Evolutionary conservation across 2,329 filamentous ascomycete species (phyloP).

Genomic region (Epichloe sylvatica): DNA sequence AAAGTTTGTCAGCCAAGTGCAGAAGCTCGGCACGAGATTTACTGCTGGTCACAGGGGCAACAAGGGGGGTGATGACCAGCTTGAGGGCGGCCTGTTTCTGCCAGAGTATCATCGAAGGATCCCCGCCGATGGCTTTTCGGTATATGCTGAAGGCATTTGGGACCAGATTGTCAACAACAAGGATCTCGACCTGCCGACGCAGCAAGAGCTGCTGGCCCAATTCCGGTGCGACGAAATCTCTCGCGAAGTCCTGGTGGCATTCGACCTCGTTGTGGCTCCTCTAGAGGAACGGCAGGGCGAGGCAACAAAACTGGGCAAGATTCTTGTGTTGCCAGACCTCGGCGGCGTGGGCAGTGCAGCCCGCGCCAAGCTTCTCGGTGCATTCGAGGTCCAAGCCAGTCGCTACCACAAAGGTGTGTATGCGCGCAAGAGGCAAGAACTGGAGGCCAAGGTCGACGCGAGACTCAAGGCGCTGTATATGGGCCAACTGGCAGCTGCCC

Average conservation of each 20-base stretch:
- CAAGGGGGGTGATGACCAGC: constrained; percentile 57
- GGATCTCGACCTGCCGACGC: constrained; percentile 87
- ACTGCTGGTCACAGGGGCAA: constrained; percentile 62
- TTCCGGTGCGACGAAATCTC: constrained; percentile 97
- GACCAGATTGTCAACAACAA: constrained; percentile 99
- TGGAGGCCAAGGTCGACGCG: constrained; percentile 77
- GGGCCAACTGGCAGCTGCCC: constrained; percentile 74
- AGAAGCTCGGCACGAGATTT: constrained; percentile 69
- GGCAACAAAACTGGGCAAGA: constrained; percentile 55
- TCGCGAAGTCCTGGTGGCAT: constrained; percentile 69
- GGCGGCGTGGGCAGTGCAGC: constrained; percentile 60
- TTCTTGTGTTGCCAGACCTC: constrained; percentile 58
- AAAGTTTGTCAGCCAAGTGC: constrained; percentile 70
- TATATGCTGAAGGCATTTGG: constrained; percentile 91
- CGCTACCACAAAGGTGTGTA: constrained; percentile 96
- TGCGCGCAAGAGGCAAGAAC: constrained; percentile 66
- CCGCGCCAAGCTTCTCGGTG: constrained; percentile 57
- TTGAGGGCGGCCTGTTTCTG: constrained; percentile 70
- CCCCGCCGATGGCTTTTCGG: constrained; percentile 88
- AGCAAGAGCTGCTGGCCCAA: constrained; percentile 91
- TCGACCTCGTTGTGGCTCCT: constrained; percentile 68
- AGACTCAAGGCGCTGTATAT: constrained; percentile 78
- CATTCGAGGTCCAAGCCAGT: constrained; percentile 83
- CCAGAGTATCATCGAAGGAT: constrained; percentile 93
- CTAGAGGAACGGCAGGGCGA: constrained; percentile 79